Evolutionary conservation across 2,329 filamentous ascomycete genomes (phyloP).

Genomic region (Endothia cerciana): DNA sequence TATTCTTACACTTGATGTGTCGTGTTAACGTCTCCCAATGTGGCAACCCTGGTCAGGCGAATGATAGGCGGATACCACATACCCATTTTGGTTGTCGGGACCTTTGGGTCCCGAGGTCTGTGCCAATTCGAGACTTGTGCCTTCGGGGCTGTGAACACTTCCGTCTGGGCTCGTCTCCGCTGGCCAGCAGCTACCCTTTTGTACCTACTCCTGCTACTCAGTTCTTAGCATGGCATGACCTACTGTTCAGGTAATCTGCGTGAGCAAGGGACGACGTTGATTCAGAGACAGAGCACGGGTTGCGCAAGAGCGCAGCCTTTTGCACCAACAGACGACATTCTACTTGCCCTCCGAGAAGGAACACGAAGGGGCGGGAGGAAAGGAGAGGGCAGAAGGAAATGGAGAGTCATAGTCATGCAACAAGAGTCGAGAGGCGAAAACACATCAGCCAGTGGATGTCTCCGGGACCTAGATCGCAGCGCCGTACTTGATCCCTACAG

Average conservation of each 20-base stretch:
- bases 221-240: neutral
- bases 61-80: neutral
- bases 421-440: neutral
- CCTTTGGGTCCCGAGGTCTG: neutral
- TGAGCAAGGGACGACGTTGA: neutral
- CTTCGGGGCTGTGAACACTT: neutral
- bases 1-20: neutral
- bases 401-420: neutral
- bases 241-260: neutral
- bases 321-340: too few species aligned
- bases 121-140: neutral
- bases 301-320: too few species aligned
- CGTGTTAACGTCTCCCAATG: neutral
- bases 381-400: neutral
- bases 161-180: neutral
- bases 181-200: neutral
- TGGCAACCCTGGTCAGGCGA: neutral
- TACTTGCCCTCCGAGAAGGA: neutral
- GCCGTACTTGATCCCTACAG: neutral
- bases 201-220: neutral
- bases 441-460: neutral
- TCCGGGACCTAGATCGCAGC: neutral
- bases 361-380: neutral
- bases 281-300: too few species aligned
- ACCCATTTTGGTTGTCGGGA: neutral